Base-by-base conservation (phyloP, 441 rosid genomes). In the Adansonia gregorii region DNA sequence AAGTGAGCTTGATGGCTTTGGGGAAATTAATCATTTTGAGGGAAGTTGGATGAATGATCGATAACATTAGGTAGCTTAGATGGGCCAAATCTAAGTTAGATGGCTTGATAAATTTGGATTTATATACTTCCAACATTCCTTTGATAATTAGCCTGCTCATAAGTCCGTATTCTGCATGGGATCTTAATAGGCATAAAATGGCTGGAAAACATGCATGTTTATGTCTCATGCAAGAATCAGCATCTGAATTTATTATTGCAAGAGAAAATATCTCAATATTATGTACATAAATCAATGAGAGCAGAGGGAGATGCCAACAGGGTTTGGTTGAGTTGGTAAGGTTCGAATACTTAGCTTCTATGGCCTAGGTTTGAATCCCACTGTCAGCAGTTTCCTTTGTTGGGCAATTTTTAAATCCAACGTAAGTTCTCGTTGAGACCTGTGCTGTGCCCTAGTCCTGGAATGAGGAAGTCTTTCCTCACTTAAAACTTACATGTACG, bases 41-140 rank as follows among this genome's bases (percentile, higher is more conserved):
- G 63, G 19, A n/a, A 54, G 10, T 71, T 54, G 63, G 75, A 51
- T 54, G 74, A 72, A 8, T 72, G 27, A 4, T 72, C 3, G 14
- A 17, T n/a, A 35, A 39, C 51, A 70, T n/a, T 35, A 55, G 49
- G 64, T 43, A 54, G 75, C 75, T 72, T 39, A 55, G 31, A 35
- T 54, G 1, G 8, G 48, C 35, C n/a, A 72, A 54, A 35, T 35
- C n/a, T 31, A 54, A 72, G 17, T 15, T 64, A 31, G 19, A 14
- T 31, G 46, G 24, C 51, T 54, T 72, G 51, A 2, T 2, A 0
- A 3, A 39, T 43, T 72, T 55, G 4, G 64, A 15, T 8, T 17
- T 72, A 8, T 55, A 35, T 8, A 24, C 61, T 11, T 41, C 17
- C 66, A 19, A 6, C 46, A 27, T 71, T 12, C 35, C 75, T 20